Evolutionary conservation across 2,329 filamentous ascomycete species (phyloP).

Genomic region (Metarhizium guizhouense): DNA sequence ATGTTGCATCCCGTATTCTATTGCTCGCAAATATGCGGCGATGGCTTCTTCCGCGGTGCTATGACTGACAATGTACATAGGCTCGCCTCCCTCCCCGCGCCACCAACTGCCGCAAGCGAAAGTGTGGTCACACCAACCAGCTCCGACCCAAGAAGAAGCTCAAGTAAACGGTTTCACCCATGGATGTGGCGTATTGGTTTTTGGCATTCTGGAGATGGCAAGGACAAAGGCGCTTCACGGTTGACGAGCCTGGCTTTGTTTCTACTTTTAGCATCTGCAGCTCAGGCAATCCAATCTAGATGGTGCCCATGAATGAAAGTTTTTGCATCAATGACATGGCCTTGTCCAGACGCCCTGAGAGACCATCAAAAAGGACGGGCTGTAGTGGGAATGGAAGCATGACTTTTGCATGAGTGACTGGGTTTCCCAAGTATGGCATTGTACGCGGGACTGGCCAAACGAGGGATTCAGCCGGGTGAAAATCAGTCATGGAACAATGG

Average conservation of each 20-base stretch:
- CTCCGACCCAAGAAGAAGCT: constrained; percentile 99
- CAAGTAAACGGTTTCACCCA: constrained; percentile 49
- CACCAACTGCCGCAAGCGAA: constrained; percentile 99
- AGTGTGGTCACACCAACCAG: constrained; percentile 99
- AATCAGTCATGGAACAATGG: no score
- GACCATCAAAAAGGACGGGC: not conserved
- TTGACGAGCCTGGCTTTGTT: constrained; percentile 28
- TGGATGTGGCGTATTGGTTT: constrained; percentile 37
- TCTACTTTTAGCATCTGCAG: constrained; percentile 30
- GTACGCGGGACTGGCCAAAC: no score
- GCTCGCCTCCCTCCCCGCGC: constrained; percentile 91
- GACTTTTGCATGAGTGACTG: no score
- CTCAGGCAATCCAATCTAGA: constrained; percentile 29
- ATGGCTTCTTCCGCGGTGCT: not conserved
- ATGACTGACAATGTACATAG: constrained; percentile 24
- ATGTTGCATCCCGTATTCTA: constrained; percentile 32
- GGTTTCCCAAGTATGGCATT: no score
- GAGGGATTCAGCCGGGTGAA: no score
- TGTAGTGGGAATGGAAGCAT: no score
- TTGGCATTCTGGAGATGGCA: constrained; percentile 29
- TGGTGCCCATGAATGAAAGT: constrained; percentile 21
- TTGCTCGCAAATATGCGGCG: not conserved
- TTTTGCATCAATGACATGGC: constrained; percentile 1
- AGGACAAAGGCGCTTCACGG: constrained; percentile 25
- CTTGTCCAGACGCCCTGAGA: not conserved